Percentiles rank a stretch among this genome's conserved stretches.
These are phyloP conservation scores for Metschnikowia amazonensis DNA, from an alignment of 805 yeast species.

Conservation along the genomic window DNA sequence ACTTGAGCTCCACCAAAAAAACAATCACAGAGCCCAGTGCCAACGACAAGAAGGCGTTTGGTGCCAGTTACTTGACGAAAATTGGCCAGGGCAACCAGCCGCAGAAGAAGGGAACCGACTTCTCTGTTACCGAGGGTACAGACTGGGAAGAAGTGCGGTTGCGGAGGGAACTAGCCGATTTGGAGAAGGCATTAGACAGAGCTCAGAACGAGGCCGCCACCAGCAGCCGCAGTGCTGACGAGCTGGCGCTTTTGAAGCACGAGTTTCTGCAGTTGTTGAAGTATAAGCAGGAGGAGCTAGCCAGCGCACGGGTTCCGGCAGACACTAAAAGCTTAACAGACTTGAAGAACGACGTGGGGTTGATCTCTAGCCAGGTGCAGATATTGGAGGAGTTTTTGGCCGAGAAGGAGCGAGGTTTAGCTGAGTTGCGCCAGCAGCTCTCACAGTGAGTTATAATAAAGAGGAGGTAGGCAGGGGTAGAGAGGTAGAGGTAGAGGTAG, in stretches of 20 bases:
- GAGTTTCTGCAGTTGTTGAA: slow-evolving; percentile 81
- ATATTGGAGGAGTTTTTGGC: slow-evolving; percentile 66
- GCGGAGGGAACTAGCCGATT: slow-evolving; percentile 69
- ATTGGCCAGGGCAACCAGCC: slow-evolving; percentile 48
- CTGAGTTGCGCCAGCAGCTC: slow-evolving; percentile 13
- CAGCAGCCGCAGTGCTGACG: slow-evolving; percentile 7
- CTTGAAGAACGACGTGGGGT: slow-evolving; percentile 58
- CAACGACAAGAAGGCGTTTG: slow-evolving; percentile 40
- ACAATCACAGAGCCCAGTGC: slow-evolving; percentile 17
- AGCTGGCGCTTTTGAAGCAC: slow-evolving; percentile 36
- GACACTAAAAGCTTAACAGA: slow-evolving; percentile 42
- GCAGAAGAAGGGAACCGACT: slow-evolving; percentile 57
- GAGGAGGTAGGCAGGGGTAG: no score
- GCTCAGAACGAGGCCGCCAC: slow-evolving; percentile 32
- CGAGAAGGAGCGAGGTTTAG: slow-evolving; percentile 59
- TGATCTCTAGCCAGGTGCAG: slow-evolving; percentile 72
- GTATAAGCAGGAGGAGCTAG: slow-evolving; percentile 64
- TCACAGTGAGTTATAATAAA: not conserved
- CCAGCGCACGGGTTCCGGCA: slow-evolving; percentile 13
- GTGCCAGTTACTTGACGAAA: slow-evolving; percentile 51
- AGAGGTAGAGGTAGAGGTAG: no score
- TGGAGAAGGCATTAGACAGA: slow-evolving; percentile 61
- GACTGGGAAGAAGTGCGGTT: slow-evolving; percentile 92
- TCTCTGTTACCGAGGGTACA: slow-evolving; percentile 66
- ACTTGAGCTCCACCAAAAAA: slow-evolving; percentile 33